Conservation (phyloP, 202 grass and related monocot species). For the Setaria viridis region DNA sequence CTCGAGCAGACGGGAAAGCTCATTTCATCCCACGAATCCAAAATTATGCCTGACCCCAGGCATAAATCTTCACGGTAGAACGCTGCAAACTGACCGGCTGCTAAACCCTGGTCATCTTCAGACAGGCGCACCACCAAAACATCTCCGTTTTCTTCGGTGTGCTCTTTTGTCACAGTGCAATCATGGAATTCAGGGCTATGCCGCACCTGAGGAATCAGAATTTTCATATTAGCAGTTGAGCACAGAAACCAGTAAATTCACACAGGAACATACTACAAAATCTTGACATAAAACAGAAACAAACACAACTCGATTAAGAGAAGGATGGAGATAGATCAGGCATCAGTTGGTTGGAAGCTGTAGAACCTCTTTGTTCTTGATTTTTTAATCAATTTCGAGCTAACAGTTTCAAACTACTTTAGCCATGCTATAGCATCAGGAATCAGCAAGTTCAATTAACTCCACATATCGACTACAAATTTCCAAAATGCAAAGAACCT, state of each 20-base stretch:
- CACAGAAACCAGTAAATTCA: not conserved
- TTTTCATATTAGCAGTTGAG: conserved; percentile 35
- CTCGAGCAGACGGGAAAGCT: conserved; percentile 75
- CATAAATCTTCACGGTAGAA: conserved; percentile 71
- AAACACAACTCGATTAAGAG: not conserved
- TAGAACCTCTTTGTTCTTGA: not conserved
- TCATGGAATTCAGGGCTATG: conserved; percentile 86
- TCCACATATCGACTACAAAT: not conserved
- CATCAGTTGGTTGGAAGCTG: not conserved
- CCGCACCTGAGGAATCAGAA: conserved; percentile 58
- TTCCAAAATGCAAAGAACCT: not conserved
- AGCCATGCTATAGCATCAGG: not conserved
- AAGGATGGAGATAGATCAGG: not conserved
- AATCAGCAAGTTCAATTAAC: conserved; percentile 12
- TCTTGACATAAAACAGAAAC: not conserved
- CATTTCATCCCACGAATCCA: conserved; percentile 75
- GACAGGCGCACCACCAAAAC: conserved; percentile 66
- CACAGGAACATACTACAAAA: not conserved
- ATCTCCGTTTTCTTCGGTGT: conserved; percentile 52
- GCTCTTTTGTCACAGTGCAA: conserved; percentile 55
- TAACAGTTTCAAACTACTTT: not conserved
- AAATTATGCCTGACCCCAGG: conserved; percentile 86
- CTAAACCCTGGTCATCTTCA: conserved; percentile 94
- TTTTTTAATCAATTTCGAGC: not conserved
- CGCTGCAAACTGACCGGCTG: conserved; percentile 88